Base-by-base conservation (phyloP, 2,329 filamentous ascomycete genomes). In the Phialemonium atrogriseum region DNA sequence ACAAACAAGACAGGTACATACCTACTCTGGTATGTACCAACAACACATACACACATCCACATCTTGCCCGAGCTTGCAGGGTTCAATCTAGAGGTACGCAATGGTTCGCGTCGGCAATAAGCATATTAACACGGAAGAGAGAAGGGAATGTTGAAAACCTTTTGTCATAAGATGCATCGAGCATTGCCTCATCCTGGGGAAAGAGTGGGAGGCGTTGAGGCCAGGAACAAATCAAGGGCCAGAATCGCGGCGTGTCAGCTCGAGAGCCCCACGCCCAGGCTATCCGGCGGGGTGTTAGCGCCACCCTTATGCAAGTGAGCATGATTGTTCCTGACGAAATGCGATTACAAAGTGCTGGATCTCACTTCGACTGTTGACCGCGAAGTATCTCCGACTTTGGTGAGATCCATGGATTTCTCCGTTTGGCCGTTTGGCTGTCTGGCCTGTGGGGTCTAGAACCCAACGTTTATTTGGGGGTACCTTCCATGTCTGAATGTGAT, bases 91-190 rank as follows among this genome's bases (percentile, higher is more conserved):
- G 22, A 19, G 24, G 28, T 21, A 24, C 19, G 28, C 28, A 17
- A 18, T 30, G 28, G n/a, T n/a, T n/a, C n/a, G n/a, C n/a, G n/a
- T n/a, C 10, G 14, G 25, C n/a, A 13, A 17, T 9, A 12, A 7
- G 24, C n/a, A 17, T 15, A n/a, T 31, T 26, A 10, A 12, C n/a
- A 17, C 27, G 24, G 22, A 32, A 36, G 31, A 30, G 32, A 23
- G 17, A 36, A 19, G 27, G 24, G 24, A 14, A n/a, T 15, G 13
- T 16, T 30, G 30, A 36, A 48, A 48, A 40, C 39, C 33, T 48
- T 49, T 43, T 48, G 47, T 50, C 46, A 50, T 50, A 40, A 37
- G 41, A 46, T 48, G 44, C 38, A 38, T 34, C 30, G 25, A 19
- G 31, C 33, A 34, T 34, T 24, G 34, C 39, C 36, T 36, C 44